Evolutionary conservation across 352 stramenopile genomes (phyloP).

Genomic region (Pythium pyrilobum): DNA sequence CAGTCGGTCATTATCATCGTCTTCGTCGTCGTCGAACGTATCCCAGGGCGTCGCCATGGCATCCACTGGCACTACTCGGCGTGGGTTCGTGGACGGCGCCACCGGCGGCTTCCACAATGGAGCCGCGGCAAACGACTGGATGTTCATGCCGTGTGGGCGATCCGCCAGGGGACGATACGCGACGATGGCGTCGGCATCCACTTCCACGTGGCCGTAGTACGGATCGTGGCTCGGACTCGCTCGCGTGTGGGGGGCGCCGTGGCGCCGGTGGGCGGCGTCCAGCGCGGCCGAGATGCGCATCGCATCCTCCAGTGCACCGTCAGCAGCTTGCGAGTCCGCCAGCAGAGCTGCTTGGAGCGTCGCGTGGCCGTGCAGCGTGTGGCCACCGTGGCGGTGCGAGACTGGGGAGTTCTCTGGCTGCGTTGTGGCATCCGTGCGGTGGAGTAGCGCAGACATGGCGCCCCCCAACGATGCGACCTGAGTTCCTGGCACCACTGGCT

Average conservation of each 20-base stretch:
- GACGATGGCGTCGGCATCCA: not conserved
- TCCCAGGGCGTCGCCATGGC: conserved; percentile 9
- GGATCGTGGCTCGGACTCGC: not conserved
- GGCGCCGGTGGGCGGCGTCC: not conserved
- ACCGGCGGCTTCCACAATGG: no score
- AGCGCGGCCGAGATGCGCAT: conserved; percentile 4
- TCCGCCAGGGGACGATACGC: not conserved
- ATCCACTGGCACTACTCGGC: not conserved
- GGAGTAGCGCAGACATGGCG: no score
- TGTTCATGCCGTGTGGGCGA: not conserved
- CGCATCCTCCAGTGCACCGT: not conserved
- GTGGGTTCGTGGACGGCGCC: not conserved
- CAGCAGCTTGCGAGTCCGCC: not conserved
- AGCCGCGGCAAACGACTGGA: not conserved
- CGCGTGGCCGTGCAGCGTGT: no score
- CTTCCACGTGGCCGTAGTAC: not conserved
- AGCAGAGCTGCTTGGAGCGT: not conserved
- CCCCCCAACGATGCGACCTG: no score
- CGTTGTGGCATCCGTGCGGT: no score
- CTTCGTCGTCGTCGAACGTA: conserved; percentile 9
- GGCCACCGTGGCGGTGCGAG: no score
- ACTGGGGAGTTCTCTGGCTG: no score
- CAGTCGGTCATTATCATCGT: not conserved
- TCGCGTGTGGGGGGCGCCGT: not conserved
- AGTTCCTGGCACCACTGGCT: no score